These are phyloP conservation scores for Saccharum spontaneum DNA, from an alignment of 176 grass and related monocot species.

Conservation along the genomic window DNA sequence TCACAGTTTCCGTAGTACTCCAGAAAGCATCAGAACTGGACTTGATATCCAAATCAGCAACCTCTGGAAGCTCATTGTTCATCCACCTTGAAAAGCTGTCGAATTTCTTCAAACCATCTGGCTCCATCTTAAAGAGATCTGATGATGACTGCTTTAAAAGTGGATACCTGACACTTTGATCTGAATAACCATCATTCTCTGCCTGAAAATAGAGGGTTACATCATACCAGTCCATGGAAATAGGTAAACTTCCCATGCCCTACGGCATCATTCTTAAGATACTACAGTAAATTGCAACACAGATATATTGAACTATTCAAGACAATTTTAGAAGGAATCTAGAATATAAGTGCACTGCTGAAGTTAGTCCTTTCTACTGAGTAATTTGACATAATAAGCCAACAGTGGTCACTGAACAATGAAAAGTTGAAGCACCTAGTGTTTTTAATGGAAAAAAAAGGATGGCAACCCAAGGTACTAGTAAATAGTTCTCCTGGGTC, in stretches of 20 bases:
- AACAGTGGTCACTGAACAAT: not conserved
- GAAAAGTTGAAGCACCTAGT: not conserved
- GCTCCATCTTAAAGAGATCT: conserved; percentile 61
- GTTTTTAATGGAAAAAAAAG: not conserved
- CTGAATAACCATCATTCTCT: conserved; percentile 40
- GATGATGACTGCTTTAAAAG: conserved; percentile 69
- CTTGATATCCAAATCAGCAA: conserved; percentile 77
- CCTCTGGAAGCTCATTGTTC: conserved; percentile 83
- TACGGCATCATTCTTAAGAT: not conserved
- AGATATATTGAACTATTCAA: conserved; percentile 2
- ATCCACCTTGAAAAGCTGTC: conserved; percentile 99
- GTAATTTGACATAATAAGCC: not conserved
- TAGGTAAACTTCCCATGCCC: conserved; percentile 4
- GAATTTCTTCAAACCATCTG: conserved; percentile 90
- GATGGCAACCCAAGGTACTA: not conserved
- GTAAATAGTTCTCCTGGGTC: conserved; percentile 1
- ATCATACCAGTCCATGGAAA: conserved; percentile 38
- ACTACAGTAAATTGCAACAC: not conserved
- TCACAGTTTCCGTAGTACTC: conserved; percentile 62
- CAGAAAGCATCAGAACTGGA: conserved; percentile 83
- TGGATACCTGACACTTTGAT: conserved; percentile 42
- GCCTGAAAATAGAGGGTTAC: conserved; percentile 44
- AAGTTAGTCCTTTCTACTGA: conserved; percentile 5
- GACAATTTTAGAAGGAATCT: conserved; percentile 6
- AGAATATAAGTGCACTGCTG: conserved; percentile 2